Conservation (phyloP, 352 stramenopile species). For the Phytophthora hibernalis region DNA sequence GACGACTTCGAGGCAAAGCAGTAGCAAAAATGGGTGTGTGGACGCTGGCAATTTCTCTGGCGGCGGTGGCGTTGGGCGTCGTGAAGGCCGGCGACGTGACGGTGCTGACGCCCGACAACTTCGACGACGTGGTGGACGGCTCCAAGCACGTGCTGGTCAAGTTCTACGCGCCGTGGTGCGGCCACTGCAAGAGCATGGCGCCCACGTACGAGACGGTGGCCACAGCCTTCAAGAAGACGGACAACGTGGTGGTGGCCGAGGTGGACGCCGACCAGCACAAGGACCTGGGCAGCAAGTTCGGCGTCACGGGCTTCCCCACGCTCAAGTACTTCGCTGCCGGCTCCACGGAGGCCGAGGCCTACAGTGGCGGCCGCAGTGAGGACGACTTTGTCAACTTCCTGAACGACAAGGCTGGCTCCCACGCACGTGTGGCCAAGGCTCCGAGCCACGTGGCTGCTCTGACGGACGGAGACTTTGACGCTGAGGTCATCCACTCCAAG, state of each 20-base stretch:
- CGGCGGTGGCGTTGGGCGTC: conserved; percentile 56
- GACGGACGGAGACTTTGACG: conserved; percentile 74
- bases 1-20: conserved; percentile 16
- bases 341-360: conserved; percentile 82
- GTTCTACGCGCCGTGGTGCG: conserved; percentile 93
- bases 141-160: conserved; percentile 89
- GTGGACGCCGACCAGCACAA: conserved; percentile 92
- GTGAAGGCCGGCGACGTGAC: conserved; percentile 75
- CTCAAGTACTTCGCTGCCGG: conserved; percentile 92
- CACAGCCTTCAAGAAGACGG: conserved; percentile 85
- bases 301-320: conserved; percentile 93
- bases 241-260: conserved; percentile 87
- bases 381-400: conserved; percentile 84
- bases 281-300: conserved; percentile 83
- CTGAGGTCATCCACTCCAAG: conserved; percentile 80
- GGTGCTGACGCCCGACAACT: conserved; percentile 86
- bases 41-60: conserved; percentile 62
- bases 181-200: conserved; percentile 91
- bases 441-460: conserved; percentile 74
- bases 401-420: conserved; percentile 78
- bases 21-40: conserved; percentile 52
- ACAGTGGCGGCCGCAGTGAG: conserved; percentile 85
- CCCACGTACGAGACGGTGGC: conserved; percentile 88
- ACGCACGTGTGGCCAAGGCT: conserved; percentile 76
- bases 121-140: conserved; percentile 82